Base-by-base conservation (phyloP, 192 early-diverging fungal genomes). In the Coemansia sp. region DNA sequence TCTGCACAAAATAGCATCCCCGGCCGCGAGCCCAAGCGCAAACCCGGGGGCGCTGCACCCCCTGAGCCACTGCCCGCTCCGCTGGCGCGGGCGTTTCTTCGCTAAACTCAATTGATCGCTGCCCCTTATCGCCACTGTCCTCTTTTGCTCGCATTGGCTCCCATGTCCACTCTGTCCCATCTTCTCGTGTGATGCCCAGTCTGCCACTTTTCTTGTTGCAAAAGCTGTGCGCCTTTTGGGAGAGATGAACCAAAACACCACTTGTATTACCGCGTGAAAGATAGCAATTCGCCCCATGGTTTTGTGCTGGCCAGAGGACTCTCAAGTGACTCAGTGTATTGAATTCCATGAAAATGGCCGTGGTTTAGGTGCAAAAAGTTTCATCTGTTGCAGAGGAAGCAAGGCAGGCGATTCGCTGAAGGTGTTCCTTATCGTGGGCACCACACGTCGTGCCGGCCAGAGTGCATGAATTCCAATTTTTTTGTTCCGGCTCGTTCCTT, bases 1-100 rank as follows among this genome's bases (percentile, higher is more conserved):
- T 29, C 53, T 55, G 17, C 53, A 55, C 53, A 55, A 55, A 55
- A 55, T 55, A 55, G 53, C 49, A 50, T 10, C 27, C 24, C 47
- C 47, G 47, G 47, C 47, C 7, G 6, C 47, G 47, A 17, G 47
- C 47, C 47, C 47, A 49, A 49, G 19, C 15, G 7, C 14, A 21
- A 49, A 49, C 47, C 17, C 6, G n/a, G 6, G 45, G 47, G 47
- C n/a, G 47, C 47, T 7, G 47, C 47, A 15, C 47, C 47, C 47
- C 17, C n/a, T 4, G 47, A 49, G 47, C 47, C 47, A 49, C 47
- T 5, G 47, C n/a, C 17, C 6, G n/a, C 15, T 17, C 19, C 19
- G 19, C 17, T 49, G n/a, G 24, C 52, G 53, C 53, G 53, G 53
- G 12, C 53, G 19, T 29, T 55, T 55, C n/a, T 55, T 55, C 29